Conservation (phyloP, 305 asterid species). For the Solanum hybrid region DNA sequence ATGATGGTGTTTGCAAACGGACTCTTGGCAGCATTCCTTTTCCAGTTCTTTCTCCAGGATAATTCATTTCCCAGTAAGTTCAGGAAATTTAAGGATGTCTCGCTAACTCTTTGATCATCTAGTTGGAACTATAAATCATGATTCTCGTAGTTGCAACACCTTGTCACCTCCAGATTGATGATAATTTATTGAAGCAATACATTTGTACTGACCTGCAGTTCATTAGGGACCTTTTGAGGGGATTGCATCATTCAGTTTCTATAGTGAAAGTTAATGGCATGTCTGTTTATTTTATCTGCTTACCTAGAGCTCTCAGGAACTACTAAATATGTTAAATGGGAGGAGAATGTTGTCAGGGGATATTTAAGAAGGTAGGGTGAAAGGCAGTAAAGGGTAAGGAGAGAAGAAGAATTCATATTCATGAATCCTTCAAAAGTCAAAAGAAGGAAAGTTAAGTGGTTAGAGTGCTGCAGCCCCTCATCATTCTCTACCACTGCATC, state of each 20-base stretch:
- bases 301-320: not conserved
- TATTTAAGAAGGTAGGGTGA: not conserved
- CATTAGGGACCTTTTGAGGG: not conserved
- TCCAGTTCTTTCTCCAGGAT: slow-evolving; percentile 78
- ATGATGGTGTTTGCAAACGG: slow-evolving; percentile 80
- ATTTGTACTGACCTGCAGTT: not conserved
- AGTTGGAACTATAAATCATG: not conserved
- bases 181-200: not conserved
- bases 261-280: not conserved
- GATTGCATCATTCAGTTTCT: not conserved
- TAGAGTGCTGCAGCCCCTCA: not conserved
- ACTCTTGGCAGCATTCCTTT: slow-evolving; percentile 81
- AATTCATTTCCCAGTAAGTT: slow-evolving; percentile 84
- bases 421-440: not conserved
- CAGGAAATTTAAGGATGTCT: not conserved
- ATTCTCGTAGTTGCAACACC: not conserved
- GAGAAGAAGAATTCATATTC: not conserved
- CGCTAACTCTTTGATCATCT: not conserved
- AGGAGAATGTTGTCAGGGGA: not conserved
- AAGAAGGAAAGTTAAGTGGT: not conserved
- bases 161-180: not conserved
- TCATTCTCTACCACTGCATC: not conserved
- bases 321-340: not conserved
- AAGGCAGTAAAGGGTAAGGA: not conserved
- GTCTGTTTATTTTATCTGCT: not conserved